These are phyloP conservation scores for Kazachstania africana DNA, from an alignment of 805 yeast species.

Conservation along the genomic window DNA sequence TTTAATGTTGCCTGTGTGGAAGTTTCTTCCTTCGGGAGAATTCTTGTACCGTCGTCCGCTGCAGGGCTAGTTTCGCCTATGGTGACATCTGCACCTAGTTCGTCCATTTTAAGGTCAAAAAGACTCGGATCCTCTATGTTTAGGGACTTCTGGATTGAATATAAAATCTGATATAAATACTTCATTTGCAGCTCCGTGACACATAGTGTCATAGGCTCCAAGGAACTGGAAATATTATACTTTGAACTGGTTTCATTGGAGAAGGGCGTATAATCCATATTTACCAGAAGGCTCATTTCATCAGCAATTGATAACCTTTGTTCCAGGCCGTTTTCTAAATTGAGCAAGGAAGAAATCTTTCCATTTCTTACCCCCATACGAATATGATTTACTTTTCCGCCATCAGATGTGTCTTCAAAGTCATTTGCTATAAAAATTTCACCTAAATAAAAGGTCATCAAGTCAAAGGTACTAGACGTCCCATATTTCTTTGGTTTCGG, in stretches of 20 bases:
- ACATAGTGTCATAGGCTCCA: conserved; percentile 40
- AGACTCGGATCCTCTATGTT: neutral
- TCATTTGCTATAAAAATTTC: conserved; percentile 62
- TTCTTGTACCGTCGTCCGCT: neutral
- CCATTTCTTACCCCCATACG: conserved; percentile 64
- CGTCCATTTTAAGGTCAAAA: neutral
- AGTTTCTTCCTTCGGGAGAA: too few relatives aligned
- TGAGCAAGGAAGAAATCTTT: conserved; percentile 50
- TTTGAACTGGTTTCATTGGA: conserved; percentile 32
- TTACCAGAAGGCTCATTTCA: conserved; percentile 48
- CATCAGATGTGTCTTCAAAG: conserved; percentile 29
- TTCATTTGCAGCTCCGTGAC: conserved; percentile 65
- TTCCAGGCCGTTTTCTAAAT: conserved; percentile 31
- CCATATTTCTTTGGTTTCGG: conserved; percentile 44
- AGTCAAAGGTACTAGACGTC: conserved; percentile 37
- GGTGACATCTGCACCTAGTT: neutral
- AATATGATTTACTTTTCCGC: conserved; percentile 39
- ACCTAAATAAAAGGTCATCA: conserved; percentile 65
- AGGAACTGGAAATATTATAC: conserved; percentile 40
- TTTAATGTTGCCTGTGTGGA: neutral
- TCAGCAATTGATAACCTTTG: conserved; percentile 58
- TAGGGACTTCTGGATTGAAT: conserved; percentile 31
- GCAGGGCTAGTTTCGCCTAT: neutral
- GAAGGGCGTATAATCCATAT: conserved; percentile 43
- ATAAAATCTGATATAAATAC: conserved; percentile 43